Base-by-base conservation (phyloP, 805 yeast species). In the Candida railenensis region DNA sequence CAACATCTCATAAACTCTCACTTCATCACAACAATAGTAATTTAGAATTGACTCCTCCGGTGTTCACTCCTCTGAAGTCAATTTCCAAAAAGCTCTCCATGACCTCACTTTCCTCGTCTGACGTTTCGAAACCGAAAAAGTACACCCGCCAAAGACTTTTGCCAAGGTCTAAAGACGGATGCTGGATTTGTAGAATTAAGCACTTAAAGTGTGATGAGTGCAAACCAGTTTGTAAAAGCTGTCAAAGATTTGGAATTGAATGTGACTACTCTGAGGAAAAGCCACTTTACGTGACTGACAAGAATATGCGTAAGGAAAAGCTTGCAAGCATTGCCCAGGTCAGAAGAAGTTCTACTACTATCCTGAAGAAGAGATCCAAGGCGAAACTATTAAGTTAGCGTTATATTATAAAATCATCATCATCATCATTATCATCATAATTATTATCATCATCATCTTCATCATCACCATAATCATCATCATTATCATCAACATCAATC, bases 151-250 rank as follows among this genome's bases (percentile, higher is more conserved):
- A 71, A 46, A 63, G 74, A 45, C 52, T 67, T 20, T 58, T 69
- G 47, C 75, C 74, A 2, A 55, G 77, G 40, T 68, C 74, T 2
- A 69, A 69, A 48, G 65, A 59, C 30, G 77, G 77, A 4, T 72
- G 77, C 49, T 72, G 77, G 77, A 69, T 72, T 45, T 72, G 77
- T 49, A 57, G 77, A 45, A 72, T 72, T 48, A 70, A 71, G 50
- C 77, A 72, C 51, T 61, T 72, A 47, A 72, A 72, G 50, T 72
- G 77, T 53, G 76, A 72, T 49, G 77, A 72, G 48, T 40, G 33
- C 11, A 61, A 65, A 46, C 77, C 77, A 0, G 46, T 51, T 4
- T 72, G 77, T 51, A 48, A 65, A 22, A 61, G 65, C 42, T 72
- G 77, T 54, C 42, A 48, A 12, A 67, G 67, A 42, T 70, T 67